Percentiles rank a stretch among this genome's conserved stretches.
Conservation (phyloP, 306 rosid species). For the Lagenaria siceraria region DNA sequence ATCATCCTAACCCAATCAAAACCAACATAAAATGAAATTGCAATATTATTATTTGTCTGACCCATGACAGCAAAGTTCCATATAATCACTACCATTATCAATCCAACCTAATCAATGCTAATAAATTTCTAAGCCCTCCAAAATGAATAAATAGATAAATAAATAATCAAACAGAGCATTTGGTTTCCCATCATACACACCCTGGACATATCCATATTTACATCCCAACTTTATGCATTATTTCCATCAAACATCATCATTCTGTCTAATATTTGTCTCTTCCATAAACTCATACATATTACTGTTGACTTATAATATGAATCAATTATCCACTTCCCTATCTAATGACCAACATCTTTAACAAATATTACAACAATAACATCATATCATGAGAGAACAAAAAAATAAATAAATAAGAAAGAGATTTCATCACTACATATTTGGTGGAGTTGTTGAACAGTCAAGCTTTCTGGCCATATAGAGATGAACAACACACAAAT, state of each 20-base stretch:
- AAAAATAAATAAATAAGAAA: not conserved
- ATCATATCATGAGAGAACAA: not conserved
- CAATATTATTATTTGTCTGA: not conserved
- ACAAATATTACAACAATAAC: not conserved
- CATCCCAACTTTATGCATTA: not conserved
- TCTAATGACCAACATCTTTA: not conserved
- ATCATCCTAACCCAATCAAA: not conserved
- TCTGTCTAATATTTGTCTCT: slow-evolving; percentile 2
- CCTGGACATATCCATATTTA: not conserved
- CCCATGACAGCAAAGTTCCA: slow-evolving; percentile 1
- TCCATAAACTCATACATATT: not conserved
- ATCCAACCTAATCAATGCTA: not conserved
- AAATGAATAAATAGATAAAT: not conserved
- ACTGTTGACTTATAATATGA: not conserved
- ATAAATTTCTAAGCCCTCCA: not conserved
- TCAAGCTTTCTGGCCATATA: not conserved
- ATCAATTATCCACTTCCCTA: not conserved
- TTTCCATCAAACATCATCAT: not conserved
- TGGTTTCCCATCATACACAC: not conserved
- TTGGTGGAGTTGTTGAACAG: slow-evolving; percentile 10
- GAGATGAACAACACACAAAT: slow-evolving; percentile 2
- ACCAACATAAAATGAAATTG: not conserved
- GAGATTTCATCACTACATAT: slow-evolving; percentile 2
- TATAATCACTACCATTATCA: not conserved
- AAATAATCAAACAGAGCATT: not conserved